phyloP scores from a whole-genome alignment of 75 land plant genomes.

The Sequoiadendron giganteum region DNA sequence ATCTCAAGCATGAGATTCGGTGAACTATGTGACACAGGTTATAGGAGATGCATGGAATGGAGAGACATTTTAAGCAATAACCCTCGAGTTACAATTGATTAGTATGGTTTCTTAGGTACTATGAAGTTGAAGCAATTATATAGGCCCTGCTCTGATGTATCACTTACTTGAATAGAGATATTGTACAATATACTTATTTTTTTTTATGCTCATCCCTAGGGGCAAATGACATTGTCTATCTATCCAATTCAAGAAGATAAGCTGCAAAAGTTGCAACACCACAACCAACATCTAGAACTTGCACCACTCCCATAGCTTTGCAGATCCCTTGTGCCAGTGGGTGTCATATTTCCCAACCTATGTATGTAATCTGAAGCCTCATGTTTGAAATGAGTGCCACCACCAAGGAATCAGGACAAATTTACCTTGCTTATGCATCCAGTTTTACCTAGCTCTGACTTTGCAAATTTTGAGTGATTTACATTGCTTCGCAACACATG shows the following conservation, averaged over 20 bases:
- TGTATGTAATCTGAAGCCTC: conserved; percentile 83
- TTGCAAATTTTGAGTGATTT: conserved; percentile 78
- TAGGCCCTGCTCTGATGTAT: no score
- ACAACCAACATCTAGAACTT: conserved; percentile 89
- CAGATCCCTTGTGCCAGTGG: conserved; percentile 66
- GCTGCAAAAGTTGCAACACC: conserved; percentile 92
- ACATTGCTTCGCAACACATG: conserved; percentile 86
- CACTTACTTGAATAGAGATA: no score
- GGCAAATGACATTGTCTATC: conserved; percentile 92
- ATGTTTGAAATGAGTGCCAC: conserved; percentile 92
- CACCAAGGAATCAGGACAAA: conserved; percentile 92
- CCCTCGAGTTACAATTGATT: no score
- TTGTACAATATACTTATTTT: no score
- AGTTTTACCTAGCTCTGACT: conserved; percentile 93
- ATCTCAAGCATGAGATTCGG: no score
- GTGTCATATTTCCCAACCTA: conserved; percentile 88
- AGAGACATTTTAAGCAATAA: no score
- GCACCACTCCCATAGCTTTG: conserved; percentile 63
- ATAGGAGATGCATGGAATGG: no score
- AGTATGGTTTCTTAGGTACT: no score
- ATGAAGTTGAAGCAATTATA: no score
- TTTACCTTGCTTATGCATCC: conserved; percentile 76
- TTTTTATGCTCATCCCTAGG: conserved; percentile 91
- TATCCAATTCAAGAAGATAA: conserved; percentile 60
- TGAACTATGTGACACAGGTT: no score